phyloP scores from a whole-genome alignment of 1,284 basidiomycete genomes.

The Golubevia sp. region DNA sequence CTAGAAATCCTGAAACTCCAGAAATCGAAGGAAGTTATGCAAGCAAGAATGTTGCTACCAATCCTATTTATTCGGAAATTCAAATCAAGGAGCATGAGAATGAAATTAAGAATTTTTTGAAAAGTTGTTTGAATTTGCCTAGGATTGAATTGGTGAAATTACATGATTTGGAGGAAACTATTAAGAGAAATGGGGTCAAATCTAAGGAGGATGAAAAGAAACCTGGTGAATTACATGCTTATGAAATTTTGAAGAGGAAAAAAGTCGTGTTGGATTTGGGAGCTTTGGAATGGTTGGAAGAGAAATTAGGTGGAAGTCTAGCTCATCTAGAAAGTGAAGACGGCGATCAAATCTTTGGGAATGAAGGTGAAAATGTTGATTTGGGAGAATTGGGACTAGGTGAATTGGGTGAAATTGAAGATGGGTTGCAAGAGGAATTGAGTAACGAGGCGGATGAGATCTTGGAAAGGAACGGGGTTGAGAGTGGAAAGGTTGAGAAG shows the following conservation, averaged over 20 bases:
- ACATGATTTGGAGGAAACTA: constrained; percentile 39
- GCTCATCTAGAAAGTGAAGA: constrained; percentile 33
- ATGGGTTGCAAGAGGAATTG: too few species aligned
- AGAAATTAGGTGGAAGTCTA: constrained; percentile 53
- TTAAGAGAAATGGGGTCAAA: constrained; percentile 26
- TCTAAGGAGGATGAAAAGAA: constrained; percentile 43
- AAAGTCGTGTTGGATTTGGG: constrained; percentile 55
- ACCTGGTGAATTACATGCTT: constrained; percentile 58
- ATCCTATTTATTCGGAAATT: constrained; percentile 39
- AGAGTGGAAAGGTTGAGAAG: too few species aligned
- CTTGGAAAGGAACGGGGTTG: too few species aligned
- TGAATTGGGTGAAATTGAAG: too few species aligned
- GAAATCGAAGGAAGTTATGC: constrained; percentile 11
- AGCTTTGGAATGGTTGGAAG: constrained; percentile 60
- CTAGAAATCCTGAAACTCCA: constrained; percentile 33
- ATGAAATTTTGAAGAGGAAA: constrained; percentile 48
- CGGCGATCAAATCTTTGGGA: too few species aligned
- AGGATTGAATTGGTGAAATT: constrained; percentile 45
- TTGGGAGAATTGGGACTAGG: too few species aligned
- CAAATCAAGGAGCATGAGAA: constrained; percentile 35
- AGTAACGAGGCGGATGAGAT: too few species aligned
- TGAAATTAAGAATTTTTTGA: constrained; percentile 37
- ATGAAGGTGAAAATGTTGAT: too few species aligned
- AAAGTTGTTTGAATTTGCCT: constrained; percentile 45
- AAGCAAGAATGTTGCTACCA: constrained; percentile 34